A percentile compares a stretch with the other conserved stretches of the same genome.
phyloP scores from a whole-genome alignment of 2,329 filamentous ascomycete species.

The Sphaerulina populicola region DNA sequence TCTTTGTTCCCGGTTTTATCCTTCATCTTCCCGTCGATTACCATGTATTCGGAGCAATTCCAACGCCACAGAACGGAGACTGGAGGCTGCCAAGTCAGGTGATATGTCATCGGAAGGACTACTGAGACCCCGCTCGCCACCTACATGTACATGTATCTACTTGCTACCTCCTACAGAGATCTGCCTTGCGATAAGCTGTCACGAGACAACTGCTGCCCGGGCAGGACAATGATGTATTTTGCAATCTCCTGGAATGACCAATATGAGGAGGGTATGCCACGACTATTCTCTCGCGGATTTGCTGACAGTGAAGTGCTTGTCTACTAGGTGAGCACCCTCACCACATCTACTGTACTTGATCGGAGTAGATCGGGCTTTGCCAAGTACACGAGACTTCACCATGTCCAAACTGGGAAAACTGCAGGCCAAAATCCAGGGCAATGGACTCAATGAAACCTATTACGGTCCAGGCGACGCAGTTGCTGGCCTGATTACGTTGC shows the following conservation, averaged over 20 bases:
- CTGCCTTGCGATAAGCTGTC: background rate
- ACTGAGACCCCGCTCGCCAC: background rate
- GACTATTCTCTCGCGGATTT: background rate
- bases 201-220: background rate
- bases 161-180: too few species aligned
- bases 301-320: background rate
- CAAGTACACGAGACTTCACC: background rate
- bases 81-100: background rate
- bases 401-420: conserved; percentile 15
- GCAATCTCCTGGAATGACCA: background rate
- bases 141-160: too few species aligned
- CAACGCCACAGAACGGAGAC: background rate
- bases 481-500: conserved; percentile 11
- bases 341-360: background rate
- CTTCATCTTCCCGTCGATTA: background rate
- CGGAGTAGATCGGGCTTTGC: background rate
- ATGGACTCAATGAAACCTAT: conserved; percentile 8
- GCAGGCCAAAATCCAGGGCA: conserved; percentile 7
- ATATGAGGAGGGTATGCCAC: background rate
- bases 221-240: background rate
- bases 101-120: background rate
- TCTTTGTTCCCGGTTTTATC: too few species aligned
- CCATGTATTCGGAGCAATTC: background rate
- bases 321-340: background rate
- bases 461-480: conserved; percentile 15